These are phyloP conservation scores for Verticillium alfalfae DNA, from an alignment of 2,329 filamentous ascomycete species.

Conservation along the genomic window DNA sequence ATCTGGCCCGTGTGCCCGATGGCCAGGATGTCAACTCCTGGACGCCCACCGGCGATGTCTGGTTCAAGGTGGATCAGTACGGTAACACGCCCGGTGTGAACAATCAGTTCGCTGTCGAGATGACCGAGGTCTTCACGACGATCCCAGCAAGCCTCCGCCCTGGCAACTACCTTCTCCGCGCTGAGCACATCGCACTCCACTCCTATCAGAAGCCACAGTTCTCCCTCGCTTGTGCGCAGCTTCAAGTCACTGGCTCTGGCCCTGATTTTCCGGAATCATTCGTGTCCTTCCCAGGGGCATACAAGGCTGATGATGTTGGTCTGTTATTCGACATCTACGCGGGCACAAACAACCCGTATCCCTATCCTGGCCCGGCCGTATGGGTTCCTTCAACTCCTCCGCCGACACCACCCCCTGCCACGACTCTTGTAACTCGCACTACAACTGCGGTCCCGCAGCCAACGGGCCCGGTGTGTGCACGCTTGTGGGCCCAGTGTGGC, in stretches of 20 bases:
- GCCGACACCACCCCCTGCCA: neutral
- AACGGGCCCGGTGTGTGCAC: neutral
- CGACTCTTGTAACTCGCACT: neutral
- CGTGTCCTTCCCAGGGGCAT: constrained; percentile 30
- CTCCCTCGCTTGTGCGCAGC: constrained; percentile 25
- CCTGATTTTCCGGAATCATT: constrained; percentile 30
- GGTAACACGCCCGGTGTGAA: neutral
- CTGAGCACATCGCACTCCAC: constrained; percentile 39
- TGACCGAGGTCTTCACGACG: neutral
- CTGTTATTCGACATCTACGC: constrained; percentile 35
- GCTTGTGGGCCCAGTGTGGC: neutral
- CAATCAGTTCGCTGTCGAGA: neutral
- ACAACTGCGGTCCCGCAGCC: neutral
- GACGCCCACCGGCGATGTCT: constrained; percentile 28
- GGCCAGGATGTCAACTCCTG: constrained; percentile 23
- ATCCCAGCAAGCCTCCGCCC: neutral
- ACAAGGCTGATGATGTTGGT: constrained; percentile 30
- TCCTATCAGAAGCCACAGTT: constrained; percentile 36
- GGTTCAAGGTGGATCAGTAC: constrained; percentile 40
- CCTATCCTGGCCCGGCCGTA: neutral
- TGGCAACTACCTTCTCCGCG: constrained; percentile 34
- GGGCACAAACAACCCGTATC: constrained; percentile 28
- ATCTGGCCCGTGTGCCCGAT: constrained; percentile 28
- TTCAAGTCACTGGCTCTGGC: constrained; percentile 30
- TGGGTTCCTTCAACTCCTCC: neutral